These are phyloP conservation scores for Naganishia albida DNA, from an alignment of 1,284 basidiomycete species.

Conservation along the genomic window DNA sequence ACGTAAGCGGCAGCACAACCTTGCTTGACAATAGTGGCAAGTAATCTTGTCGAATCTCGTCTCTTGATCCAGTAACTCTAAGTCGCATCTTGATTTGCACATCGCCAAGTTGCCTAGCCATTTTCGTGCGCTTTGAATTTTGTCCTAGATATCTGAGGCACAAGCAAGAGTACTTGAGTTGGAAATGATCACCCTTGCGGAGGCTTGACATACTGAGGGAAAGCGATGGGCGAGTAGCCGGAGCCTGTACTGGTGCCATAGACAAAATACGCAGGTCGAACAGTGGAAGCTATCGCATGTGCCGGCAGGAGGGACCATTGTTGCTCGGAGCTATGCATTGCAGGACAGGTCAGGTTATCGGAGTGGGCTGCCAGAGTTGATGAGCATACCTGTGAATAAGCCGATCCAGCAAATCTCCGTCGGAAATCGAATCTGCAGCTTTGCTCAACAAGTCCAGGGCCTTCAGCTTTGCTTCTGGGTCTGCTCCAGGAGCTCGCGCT, in stretches of 20 bases:
- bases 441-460: constrained; percentile 79
- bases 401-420: constrained; percentile 90
- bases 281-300: constrained; percentile 85
- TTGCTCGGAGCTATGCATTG: constrained; percentile 71
- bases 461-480: constrained; percentile 66
- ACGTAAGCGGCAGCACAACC: constrained; percentile 74
- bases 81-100: constrained; percentile 94
- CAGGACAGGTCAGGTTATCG: neutral
- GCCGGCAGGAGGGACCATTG: constrained; percentile 95
- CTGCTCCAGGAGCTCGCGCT: constrained; percentile 54
- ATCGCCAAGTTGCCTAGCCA: constrained; percentile 78
- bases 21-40: constrained; percentile 79
- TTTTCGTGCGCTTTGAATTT: constrained; percentile 87
- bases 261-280: constrained; percentile 77
- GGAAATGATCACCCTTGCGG: neutral
- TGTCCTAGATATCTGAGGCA: constrained; percentile 89
- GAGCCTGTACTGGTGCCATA: constrained; percentile 61
- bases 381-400: constrained; percentile 84
- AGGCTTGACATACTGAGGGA: constrained; percentile 20
- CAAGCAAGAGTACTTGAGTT: constrained; percentile 3
- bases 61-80: constrained; percentile 82
- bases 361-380: neutral
- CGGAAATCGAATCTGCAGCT: constrained; percentile 87
- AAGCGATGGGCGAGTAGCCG: constrained; percentile 14
- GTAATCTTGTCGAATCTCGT: constrained; percentile 88